Conservation (phyloP, 2,329 filamentous ascomycete genomes). For the Triangularia setosa region DNA sequence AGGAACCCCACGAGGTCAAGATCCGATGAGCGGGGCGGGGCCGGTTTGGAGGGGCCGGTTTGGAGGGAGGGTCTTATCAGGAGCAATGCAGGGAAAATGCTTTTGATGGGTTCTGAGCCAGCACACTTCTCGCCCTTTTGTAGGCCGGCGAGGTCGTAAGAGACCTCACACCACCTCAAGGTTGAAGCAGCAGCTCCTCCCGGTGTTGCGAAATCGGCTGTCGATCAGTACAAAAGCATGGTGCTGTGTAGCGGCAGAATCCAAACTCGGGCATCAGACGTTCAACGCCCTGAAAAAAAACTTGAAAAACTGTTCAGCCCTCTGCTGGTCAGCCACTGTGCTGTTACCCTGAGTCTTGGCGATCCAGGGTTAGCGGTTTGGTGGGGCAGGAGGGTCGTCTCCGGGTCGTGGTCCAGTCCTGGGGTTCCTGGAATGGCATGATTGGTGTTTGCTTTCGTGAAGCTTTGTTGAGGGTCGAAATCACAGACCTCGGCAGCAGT, state of each 20-base stretch:
- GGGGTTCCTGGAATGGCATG: not conserved
- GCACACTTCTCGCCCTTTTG: not conserved
- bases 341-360: slow-evolving; percentile 1
- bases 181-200: slow-evolving; percentile 2
- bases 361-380: not conserved
- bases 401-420: not conserved
- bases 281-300: not conserved
- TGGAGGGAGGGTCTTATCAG: not conserved
- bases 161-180: not conserved
- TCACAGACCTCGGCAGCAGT: not conserved
- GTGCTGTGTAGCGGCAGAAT: not conserved
- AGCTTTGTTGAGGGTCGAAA: not conserved
- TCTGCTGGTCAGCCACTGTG: not conserved
- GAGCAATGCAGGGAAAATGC: not conserved
- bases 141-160: not conserved
- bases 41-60: not conserved
- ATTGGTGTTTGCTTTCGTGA: not conserved
- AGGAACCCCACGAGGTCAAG: not conserved
- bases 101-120: not conserved
- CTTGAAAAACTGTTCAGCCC: not conserved
- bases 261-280: not conserved
- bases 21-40: not conserved
- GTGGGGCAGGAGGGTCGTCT: not conserved
- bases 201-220: slow-evolving; percentile 2
- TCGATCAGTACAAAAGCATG: slow-evolving; percentile 1